phyloP scores from a whole-genome alignment of 2,329 filamentous ascomycete genomes.

The Mycogone perniciosa region DNA sequence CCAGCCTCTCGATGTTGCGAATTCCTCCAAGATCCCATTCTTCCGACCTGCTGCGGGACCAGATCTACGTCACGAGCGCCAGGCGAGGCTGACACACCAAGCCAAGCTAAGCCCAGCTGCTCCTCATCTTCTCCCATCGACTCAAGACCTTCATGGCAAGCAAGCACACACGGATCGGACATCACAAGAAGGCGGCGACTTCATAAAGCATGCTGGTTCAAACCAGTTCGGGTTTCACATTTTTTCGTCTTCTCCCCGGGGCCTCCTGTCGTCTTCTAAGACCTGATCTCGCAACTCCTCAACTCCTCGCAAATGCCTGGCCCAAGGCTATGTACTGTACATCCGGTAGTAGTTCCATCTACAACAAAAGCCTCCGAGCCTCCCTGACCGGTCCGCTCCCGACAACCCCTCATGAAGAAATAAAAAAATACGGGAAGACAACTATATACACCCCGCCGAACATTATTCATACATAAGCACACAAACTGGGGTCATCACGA shows the following conservation, averaged over 20 bases:
- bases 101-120: not conserved
- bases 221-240: conserved; percentile 1
- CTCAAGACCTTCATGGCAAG: not conserved
- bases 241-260: conserved; percentile 14
- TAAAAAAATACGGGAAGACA: not conserved
- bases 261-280: conserved; percentile 21
- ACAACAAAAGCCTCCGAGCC: conserved; percentile 2
- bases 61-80: conserved; percentile 8
- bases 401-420: conserved; percentile 9
- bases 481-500: conserved; percentile 3
- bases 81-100: not conserved
- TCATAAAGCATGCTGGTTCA: too few relatives aligned
- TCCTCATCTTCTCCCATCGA: not conserved
- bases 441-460: conserved; percentile 11
- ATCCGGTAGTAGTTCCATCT: conserved; percentile 2
- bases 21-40: not conserved
- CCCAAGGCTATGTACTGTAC: conserved; percentile 18
- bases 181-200: too few relatives aligned
- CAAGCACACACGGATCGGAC: too few relatives aligned
- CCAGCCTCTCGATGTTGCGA: not conserved
- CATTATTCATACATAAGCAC: conserved; percentile 17
- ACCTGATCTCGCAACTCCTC: conserved; percentile 24
- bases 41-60: conserved; percentile 5
- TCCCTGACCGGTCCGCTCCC: conserved; percentile 6
- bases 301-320: conserved; percentile 33